A percentile compares a stretch with the other conserved stretches of the same genome.
These are phyloP conservation scores for Beta corolliflora DNA, from an alignment of 179 eudicot genomes.

Conservation along the genomic window DNA sequence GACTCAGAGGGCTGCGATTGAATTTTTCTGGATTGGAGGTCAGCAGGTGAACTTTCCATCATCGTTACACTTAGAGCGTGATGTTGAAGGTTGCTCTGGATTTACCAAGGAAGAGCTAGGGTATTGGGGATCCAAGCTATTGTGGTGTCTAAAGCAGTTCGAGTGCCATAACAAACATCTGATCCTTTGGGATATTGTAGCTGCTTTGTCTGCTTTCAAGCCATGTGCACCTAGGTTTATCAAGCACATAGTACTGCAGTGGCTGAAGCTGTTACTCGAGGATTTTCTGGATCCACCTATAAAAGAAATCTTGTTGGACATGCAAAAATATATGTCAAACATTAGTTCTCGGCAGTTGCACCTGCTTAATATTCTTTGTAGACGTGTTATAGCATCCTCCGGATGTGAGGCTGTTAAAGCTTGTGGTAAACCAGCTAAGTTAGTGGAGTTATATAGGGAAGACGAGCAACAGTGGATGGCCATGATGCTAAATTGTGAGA, in stretches of 20 bases:
- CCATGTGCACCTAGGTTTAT: slow-evolving; percentile 47
- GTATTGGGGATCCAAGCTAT: slow-evolving; percentile 60
- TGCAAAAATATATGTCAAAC: slow-evolving; percentile 39
- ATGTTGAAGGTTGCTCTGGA: slow-evolving; percentile 43
- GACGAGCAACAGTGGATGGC: slow-evolving; percentile 58
- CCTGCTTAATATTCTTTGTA: slow-evolving; percentile 63
- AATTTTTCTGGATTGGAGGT: slow-evolving; percentile 96
- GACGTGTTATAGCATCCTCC: slow-evolving; percentile 51
- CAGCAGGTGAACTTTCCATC: slow-evolving; percentile 44
- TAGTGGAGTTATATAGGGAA: slow-evolving; percentile 33
- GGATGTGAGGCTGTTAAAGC: slow-evolving; percentile 36
- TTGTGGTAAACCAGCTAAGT: slow-evolving; percentile 25
- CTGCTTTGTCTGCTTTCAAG: slow-evolving; percentile 73
- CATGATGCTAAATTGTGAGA: slow-evolving; percentile 59
- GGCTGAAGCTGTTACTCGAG: slow-evolving; percentile 45
- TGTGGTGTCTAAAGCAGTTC: slow-evolving; percentile 66
- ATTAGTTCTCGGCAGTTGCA: slow-evolving; percentile 65
- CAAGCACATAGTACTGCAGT: slow-evolving; percentile 46
- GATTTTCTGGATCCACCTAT: slow-evolving; percentile 36
- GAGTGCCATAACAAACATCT: slow-evolving; percentile 51
- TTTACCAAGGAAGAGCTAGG: slow-evolving; percentile 55
- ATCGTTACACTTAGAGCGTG: slow-evolving; percentile 30
- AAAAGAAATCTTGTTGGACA: slow-evolving; percentile 33
- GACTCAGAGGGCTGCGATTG: slow-evolving; percentile 77
- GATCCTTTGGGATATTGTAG: slow-evolving; percentile 77